Conservation (phyloP, 2,329 filamentous ascomycete genomes). For the Epichloe gansuensis region DNA sequence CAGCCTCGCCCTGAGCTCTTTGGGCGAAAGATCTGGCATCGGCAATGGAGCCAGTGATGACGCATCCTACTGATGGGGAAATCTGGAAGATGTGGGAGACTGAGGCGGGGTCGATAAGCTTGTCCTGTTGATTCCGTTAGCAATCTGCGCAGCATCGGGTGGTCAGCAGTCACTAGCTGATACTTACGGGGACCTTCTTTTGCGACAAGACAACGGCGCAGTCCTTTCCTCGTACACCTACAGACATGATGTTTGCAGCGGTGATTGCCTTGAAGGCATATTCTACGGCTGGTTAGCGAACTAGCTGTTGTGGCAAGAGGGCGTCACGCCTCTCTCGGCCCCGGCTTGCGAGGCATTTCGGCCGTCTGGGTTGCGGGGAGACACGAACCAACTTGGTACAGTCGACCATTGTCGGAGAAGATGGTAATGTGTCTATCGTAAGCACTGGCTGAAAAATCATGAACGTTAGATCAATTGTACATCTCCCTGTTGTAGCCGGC, state of each 20-base stretch:
- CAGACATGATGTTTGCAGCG: constrained; percentile 95
- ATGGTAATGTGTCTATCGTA: constrained; percentile 99
- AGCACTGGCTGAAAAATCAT: constrained; percentile 42
- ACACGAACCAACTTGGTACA: constrained; percentile 96
- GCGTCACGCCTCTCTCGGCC: not conserved
- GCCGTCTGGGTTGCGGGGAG: not conserved
- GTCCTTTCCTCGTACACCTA: constrained; percentile 91
- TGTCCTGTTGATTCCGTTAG: constrained; percentile 52
- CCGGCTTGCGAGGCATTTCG: not conserved
- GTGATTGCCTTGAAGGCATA: constrained; percentile 99
- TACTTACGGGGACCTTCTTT: constrained; percentile 93
- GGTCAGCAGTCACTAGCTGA: not conserved
- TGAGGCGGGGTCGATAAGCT: constrained; percentile 93
- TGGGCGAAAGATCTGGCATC: constrained; percentile 89
- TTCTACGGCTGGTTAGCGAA: constrained; percentile 42
- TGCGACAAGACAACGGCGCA: constrained; percentile 95
- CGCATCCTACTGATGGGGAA: constrained; percentile 89
- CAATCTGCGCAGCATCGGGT: not conserved
- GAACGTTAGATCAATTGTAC: constrained; percentile 13
- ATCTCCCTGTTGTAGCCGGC: not conserved
- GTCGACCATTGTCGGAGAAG: constrained; percentile 94
- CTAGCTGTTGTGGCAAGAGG: not conserved
- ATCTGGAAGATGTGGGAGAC: constrained; percentile 97
- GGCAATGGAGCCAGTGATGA: constrained; percentile 97
- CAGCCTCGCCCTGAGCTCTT: constrained; percentile 87